Evolutionary conservation across 2,329 filamentous ascomycete genomes (phyloP), one percentile per base, ranked within the genome.

Genomic region (Penicillium verrucosum): DNA sequence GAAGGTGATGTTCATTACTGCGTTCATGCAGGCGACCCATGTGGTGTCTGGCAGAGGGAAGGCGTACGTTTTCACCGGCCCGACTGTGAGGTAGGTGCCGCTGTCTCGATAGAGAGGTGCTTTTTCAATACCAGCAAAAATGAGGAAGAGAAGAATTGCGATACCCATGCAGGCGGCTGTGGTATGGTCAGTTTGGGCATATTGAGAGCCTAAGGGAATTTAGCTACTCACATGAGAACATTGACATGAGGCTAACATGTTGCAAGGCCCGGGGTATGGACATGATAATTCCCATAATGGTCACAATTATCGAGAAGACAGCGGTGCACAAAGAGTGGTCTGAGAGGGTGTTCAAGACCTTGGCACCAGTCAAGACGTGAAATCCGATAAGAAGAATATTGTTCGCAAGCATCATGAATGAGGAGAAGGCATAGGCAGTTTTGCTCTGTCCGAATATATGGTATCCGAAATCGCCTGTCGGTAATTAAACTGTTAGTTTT

Each of bases 301-400:
- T 76, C 3, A 65, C 69, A 58, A 81, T 81, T 21, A 80, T 72
- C 0, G 74, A 76, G 67, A 81, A 81, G 18, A 79, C 65, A 5
- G 80, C 78, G 1, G 79, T 81, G 65, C 79, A 81, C 37, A 73
- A 66, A 4, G 77, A 76, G 64, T 81, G 79, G 57, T 78, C 77
- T 1, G 75, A 78, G 0, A 81, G 70, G 0, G 78, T 81, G 58
- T 81, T 81, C 40, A 81, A 59, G 37, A 81, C 65, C 61, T 78
- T 80, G 9, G 79, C 78, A 3, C 78, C 78, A 2, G 78, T 81
- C 25, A 81, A 70, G 59, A 81, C 69, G 64, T 81, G 79, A 64
- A 81, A 81, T 9, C 78, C 78, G 54, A 81, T 78, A 5, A 81
- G 70, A 11, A 81, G 61, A 60, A 81, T 81, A 63, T 81, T 81